Percentiles rank a stretch among this genome's conserved stretches.
These are phyloP conservation scores for Ajuga reptans DNA, from an alignment of 305 asterid genomes.

Conservation along the genomic window DNA sequence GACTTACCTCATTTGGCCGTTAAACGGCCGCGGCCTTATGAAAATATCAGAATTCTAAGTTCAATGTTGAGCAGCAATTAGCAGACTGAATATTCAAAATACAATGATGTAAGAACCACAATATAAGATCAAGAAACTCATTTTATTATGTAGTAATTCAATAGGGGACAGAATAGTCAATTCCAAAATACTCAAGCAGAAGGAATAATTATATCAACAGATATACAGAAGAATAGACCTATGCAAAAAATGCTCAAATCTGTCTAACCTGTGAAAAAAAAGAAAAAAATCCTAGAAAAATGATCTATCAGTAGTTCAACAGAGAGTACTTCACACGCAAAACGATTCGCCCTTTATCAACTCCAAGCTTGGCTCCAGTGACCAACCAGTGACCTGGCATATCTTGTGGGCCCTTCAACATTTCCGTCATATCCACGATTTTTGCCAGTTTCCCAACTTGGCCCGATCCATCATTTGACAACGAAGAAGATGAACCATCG, in stretches of 20 bases:
- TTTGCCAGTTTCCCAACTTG: slow-evolving; percentile 67
- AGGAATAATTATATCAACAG: slow-evolving; percentile 33
- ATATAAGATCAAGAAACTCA: background rate
- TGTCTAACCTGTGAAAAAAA: slow-evolving; percentile 21
- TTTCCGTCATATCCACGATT: slow-evolving; percentile 85
- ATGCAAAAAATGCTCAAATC: slow-evolving; percentile 28
- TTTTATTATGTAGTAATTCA: slow-evolving; percentile 11
- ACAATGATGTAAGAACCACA: background rate
- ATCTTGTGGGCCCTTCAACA: slow-evolving; percentile 95
- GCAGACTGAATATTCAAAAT: no score
- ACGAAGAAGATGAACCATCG: slow-evolving; percentile 61
- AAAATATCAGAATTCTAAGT: background rate
- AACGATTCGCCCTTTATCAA: slow-evolving; percentile 79
- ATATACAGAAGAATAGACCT: slow-evolving; percentile 46
- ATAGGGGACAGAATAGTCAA: slow-evolving; percentile 9
- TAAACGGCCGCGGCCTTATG: no score
- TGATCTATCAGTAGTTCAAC: slow-evolving; percentile 61
- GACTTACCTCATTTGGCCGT: no score
- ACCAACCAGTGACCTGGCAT: slow-evolving; percentile 96
- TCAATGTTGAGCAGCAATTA: no score
- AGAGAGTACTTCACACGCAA: slow-evolving; percentile 81
- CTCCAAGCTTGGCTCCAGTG: slow-evolving; percentile 97
- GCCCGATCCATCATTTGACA: slow-evolving; percentile 45
- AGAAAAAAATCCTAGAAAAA: slow-evolving; percentile 17
- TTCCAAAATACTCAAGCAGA: slow-evolving; percentile 24